Conservation (phyloP, 495 filamentous ascomycete genomes). For the Hypoxylon subgilvum region DNA sequence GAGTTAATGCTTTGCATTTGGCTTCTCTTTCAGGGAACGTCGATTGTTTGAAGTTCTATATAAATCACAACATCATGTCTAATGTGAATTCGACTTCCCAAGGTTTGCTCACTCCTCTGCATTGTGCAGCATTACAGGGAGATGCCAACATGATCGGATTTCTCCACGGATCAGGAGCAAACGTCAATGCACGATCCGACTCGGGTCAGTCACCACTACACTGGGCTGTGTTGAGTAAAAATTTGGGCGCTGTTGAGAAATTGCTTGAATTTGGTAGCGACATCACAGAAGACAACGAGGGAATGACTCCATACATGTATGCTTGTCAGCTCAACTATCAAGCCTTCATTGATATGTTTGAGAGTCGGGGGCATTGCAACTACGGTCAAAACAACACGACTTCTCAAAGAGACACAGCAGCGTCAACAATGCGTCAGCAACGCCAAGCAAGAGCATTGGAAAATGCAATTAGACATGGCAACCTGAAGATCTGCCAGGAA, state of each 20-base stretch:
- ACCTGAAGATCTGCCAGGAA: neutral
- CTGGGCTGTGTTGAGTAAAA: neutral
- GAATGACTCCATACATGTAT: neutral
- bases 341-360: neutral
- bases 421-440: neutral
- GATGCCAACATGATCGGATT: neutral
- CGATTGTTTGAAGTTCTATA: constrained; percentile 5
- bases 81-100: neutral
- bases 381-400: neutral
- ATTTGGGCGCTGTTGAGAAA: neutral
- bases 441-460: neutral
- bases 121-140: neutral
- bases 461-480: neutral
- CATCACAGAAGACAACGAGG: neutral
- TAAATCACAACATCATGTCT: neutral
- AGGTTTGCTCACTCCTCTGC: neutral
- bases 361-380: neutral
- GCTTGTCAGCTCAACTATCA: neutral
- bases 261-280: neutral
- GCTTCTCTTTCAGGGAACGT: neutral
- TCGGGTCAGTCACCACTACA: neutral
- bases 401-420: neutral
- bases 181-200: constrained; percentile 3
- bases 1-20: neutral
- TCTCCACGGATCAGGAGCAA: neutral